Conservation (phyloP, 257 asterid genomes). For the Misopates orontium region DNA sequence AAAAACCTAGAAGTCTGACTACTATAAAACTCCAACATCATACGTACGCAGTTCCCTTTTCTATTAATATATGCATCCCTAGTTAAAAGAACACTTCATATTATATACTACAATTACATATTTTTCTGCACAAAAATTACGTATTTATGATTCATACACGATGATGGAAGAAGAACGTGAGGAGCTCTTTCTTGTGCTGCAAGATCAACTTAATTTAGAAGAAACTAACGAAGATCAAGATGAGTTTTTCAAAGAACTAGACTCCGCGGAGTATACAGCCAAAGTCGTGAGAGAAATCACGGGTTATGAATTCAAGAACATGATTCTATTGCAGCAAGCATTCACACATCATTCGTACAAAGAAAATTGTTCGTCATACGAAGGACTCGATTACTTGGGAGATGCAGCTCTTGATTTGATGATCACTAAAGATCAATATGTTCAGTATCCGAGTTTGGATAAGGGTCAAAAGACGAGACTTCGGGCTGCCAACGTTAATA, state of each 20-base stretch:
- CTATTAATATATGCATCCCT: too few relatives aligned
- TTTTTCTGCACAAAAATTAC: too few relatives aligned
- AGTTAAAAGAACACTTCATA: too few relatives aligned
- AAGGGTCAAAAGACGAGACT: conserved; percentile 34
- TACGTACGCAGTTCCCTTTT: too few relatives aligned
- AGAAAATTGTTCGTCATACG: conserved; percentile 7
- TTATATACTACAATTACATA: too few relatives aligned
- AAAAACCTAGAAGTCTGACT: too few relatives aligned
- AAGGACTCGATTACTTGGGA: conserved; percentile 39
- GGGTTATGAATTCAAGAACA: conserved; percentile 30
- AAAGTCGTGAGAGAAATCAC: background rate
- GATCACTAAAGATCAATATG: conserved; percentile 21
- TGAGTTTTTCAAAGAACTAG: background rate
- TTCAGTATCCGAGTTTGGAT: conserved; percentile 17
- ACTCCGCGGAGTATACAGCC: background rate
- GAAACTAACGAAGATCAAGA: too few relatives aligned
- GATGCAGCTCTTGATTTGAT: conserved; percentile 37
- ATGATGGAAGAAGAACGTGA: too few relatives aligned
- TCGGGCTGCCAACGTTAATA: conserved; percentile 40
- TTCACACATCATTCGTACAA: conserved; percentile 34
- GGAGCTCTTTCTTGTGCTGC: too few relatives aligned
- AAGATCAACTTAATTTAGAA: too few relatives aligned
- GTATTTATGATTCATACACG: too few relatives aligned
- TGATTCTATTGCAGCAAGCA: conserved; percentile 29
- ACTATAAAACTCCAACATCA: too few relatives aligned